Base-by-base conservation (phyloP, 345 rosid genomes). In the Hibiscus syriacus region DNA sequence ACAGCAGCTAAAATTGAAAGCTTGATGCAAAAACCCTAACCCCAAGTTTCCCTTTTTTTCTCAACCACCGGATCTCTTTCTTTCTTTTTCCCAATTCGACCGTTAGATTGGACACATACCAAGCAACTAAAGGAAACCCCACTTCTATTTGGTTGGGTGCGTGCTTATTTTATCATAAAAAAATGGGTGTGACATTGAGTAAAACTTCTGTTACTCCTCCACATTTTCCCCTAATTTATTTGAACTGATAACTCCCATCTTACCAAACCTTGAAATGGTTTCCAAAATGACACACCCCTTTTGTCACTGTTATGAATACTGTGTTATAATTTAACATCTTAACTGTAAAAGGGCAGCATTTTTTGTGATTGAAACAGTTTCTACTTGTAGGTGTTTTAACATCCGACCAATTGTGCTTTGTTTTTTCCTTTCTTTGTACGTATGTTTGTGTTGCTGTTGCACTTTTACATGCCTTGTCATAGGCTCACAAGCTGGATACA, bases 51-150 rank as follows among this genome's bases (percentile, higher is more conserved):
- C n/a, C n/a, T n/a, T n/a, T n/a, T 66, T 60, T 80, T 78, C 55
- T 13, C 68, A 36, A 84, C 85, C 82, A 67, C 59, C 79, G 78
- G 80, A 71, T n/a, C n/a, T 32, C 6, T 32, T 32, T 32, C 1
- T 30, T 32, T 50, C 2, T 46, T 16, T 52, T 66, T 64, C 41
- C 67, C 64, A 7, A 70, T 81, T 66, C 71, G 74, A 81, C 86
- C 87, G 89, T 84, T 83, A 76, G 80, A 68, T 68, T 73, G 64
- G 87, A 86, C 39, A 73, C 71, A 30, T 76, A 77, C 50, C 66
- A 39, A 39, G 50, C 50, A 39, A 38, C 50, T 22, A 61, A 29
- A 39, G 7, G 4, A 50, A 66, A 34, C 69, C 81, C 82, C 80
- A 66, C 75, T 50, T 50, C 2, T 14, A 4, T 50, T 34, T 64